Percentiles rank a stretch among this genome's conserved stretches.
phyloP scores from a whole-genome alignment of 2,329 filamentous ascomycete genomes.

The Pestalotiopsis sp. region DNA sequence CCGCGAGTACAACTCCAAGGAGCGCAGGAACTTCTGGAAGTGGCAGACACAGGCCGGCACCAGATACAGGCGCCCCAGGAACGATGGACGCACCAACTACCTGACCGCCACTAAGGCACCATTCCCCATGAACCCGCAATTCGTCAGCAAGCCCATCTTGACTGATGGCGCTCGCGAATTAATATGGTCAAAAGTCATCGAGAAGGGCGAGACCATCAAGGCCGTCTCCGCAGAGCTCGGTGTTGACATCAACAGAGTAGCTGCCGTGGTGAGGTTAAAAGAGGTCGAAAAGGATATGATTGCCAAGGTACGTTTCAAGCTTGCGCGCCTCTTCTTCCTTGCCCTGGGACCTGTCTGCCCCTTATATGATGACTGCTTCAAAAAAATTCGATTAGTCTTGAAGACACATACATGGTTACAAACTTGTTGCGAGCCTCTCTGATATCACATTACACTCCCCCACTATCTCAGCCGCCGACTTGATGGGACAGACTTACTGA shows the following conservation, averaged over 20 bases:
- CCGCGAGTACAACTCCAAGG: conserved; percentile 3
- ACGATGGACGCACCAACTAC: conserved; percentile 19
- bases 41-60: conserved; percentile 5
- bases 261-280: conserved; percentile 82
- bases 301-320: conserved; percentile 62
- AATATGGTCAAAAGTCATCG: conserved; percentile 70
- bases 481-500: conserved; percentile 20
- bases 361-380: conserved; percentile 53
- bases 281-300: conserved; percentile 80
- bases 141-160: conserved; percentile 71
- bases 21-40: conserved; percentile 8
- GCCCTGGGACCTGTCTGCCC: conserved; percentile 13
- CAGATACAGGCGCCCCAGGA: neutral
- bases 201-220: conserved; percentile 68
- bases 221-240: conserved; percentile 75
- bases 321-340: conserved; percentile 11
- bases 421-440: conserved; percentile 74
- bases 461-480: conserved; percentile 14
- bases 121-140: conserved; percentile 74
- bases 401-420: conserved; percentile 95
- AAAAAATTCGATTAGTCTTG: conserved; percentile 99
- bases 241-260: conserved; percentile 81
- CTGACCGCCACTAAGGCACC: conserved; percentile 38
- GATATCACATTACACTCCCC: conserved; percentile 37
- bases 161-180: conserved; percentile 71